These are phyloP conservation scores for Paecilomyces dactylethromorphus DNA, from an alignment of 2,329 filamentous ascomycete genomes.

Conservation along the genomic window DNA sequence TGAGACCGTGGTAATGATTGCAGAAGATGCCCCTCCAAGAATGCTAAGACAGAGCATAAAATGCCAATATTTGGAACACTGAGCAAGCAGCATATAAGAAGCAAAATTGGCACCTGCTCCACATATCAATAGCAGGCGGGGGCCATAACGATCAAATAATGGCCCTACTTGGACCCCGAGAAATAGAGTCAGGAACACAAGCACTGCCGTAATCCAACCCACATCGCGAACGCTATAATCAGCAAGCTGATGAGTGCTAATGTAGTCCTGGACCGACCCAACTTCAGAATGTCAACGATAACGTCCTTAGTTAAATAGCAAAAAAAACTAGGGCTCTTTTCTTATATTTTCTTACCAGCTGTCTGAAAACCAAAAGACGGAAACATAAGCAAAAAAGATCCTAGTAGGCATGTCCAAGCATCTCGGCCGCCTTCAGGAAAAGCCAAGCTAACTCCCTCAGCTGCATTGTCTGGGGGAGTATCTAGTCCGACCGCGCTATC, in stretches of 20 bases:
- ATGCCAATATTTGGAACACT: slow-evolving; percentile 44
- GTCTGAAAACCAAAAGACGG: slow-evolving; percentile 43
- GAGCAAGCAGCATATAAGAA: slow-evolving; percentile 41
- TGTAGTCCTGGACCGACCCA: slow-evolving; percentile 44
- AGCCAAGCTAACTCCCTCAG: not conserved
- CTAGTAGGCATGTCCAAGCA: slow-evolving; percentile 28
- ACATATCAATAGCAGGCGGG: slow-evolving; percentile 32
- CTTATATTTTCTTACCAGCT: slow-evolving; percentile 18
- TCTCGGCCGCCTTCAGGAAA: slow-evolving; percentile 24
- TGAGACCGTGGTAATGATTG: slow-evolving; percentile 29
- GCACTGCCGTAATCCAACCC: slow-evolving; percentile 45
- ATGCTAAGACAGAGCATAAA: slow-evolving; percentile 37
- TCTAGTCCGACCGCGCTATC: not conserved
- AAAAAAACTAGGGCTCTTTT: not conserved
- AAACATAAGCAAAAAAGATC: slow-evolving; percentile 30
- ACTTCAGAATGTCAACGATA: slow-evolving; percentile 19
- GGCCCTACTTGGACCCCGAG: slow-evolving; percentile 45
- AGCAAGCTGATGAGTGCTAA: slow-evolving; percentile 39
- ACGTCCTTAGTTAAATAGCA: not conserved
- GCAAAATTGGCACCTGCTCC: slow-evolving; percentile 32
- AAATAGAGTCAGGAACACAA: slow-evolving; percentile 40
- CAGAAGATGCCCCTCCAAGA: slow-evolving; percentile 28
- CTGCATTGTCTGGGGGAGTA: not conserved
- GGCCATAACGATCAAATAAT: slow-evolving; percentile 44
- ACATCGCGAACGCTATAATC: slow-evolving; percentile 38